These are phyloP conservation scores for Volvariella volvacea DNA, from an alignment of 1,284 basidiomycete species.

Conservation along the genomic window DNA sequence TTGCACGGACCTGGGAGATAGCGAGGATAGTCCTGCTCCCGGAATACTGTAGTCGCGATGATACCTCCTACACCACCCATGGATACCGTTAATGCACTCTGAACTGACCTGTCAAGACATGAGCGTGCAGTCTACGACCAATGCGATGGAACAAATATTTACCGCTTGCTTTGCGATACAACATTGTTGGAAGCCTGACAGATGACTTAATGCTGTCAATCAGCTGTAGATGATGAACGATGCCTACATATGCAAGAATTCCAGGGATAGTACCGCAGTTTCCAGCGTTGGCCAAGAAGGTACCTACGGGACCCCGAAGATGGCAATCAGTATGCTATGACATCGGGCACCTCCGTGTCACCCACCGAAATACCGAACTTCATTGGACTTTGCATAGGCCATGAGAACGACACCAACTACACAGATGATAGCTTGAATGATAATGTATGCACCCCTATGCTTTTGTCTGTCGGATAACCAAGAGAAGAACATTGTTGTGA, in stretches of 20 bases:
- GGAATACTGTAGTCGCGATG: slow-evolving; percentile 31
- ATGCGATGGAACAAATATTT: slow-evolving; percentile 3
- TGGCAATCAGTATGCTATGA: too few relatives aligned
- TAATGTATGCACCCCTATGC: slow-evolving; percentile 32
- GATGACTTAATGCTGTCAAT: slow-evolving; percentile 1
- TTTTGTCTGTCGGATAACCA: slow-evolving; percentile 33
- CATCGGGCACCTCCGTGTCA: too few relatives aligned
- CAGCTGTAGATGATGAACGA: neutral
- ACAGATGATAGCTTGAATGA: slow-evolving; percentile 27
- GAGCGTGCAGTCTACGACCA: neutral
- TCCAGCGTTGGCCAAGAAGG: slow-evolving; percentile 33
- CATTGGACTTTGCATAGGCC: slow-evolving; percentile 28
- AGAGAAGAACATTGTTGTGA: slow-evolving; percentile 30
- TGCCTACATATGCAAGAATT: slow-evolving; percentile 32
- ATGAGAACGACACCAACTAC: slow-evolving; percentile 28
- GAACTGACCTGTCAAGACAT: slow-evolving; percentile 25
- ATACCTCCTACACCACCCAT: slow-evolving; percentile 37
- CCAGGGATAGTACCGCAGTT: slow-evolving; percentile 33
- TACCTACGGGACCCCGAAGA: too few relatives aligned
- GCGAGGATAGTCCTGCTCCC: slow-evolving; percentile 31
- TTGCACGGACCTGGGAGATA: slow-evolving; percentile 34
- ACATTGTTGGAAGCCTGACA: slow-evolving; percentile 38
- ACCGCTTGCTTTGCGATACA: slow-evolving; percentile 36
- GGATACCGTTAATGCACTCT: slow-evolving; percentile 31
- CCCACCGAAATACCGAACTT: slow-evolving; percentile 34